Evolutionary conservation across 2,329 filamentous ascomycete species (phyloP), one percentile per base, ranked within the genome.

Genomic region (Boeremia exigua): DNA sequence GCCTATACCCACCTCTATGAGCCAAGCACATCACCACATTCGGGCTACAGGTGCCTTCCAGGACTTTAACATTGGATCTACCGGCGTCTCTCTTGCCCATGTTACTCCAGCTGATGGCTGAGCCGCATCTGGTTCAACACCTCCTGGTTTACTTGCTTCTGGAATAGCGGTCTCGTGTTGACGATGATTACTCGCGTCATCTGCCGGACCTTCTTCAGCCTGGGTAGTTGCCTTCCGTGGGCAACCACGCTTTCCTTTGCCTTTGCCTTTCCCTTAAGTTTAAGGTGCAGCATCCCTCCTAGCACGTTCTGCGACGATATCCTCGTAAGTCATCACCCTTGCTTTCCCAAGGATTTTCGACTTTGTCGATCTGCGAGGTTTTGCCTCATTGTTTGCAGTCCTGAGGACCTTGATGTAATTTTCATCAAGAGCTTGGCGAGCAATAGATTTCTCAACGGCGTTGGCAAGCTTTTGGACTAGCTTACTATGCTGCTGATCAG

Each of bases 221-320:
- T 30, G 28, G 6, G 28, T 30, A 6, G 28, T 30, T 53, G 28
- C 37, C 50, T 40, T 48, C n/a, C n/a, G n/a, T 36, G 50, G 33
- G 19, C 11, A 11, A 34, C 50, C 29, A 28, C 50, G 43, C 42
- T 54, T 54, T 36, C 11, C 42, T 47, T 54, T 54, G 19, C 30
- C 30, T 33, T 6, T 7, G 14, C 19, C 23, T 12, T 39, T 25
- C 17, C 17, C 17, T n/a, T n/a, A n/a, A n/a, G n/a, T n/a, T n/a
- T n/a, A n/a, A n/a, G n/a, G n/a, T 12, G 8, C 14, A 5, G 30
- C 30, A 5, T 33, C 30, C 11, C n/a, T 9, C 30, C n/a, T 4
- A 33, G 30, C 30, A 33, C 30, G 30, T 14, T 33, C 10, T 11
- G 30, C 30, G n/a, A 12, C 30, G 11, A 33, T 6, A 14, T 33